A percentile compares a stretch with the other conserved stretches of the same genome.
Conservation (phyloP, 2,329 filamentous ascomycete genomes). For the Aspergillus tubingensis region DNA sequence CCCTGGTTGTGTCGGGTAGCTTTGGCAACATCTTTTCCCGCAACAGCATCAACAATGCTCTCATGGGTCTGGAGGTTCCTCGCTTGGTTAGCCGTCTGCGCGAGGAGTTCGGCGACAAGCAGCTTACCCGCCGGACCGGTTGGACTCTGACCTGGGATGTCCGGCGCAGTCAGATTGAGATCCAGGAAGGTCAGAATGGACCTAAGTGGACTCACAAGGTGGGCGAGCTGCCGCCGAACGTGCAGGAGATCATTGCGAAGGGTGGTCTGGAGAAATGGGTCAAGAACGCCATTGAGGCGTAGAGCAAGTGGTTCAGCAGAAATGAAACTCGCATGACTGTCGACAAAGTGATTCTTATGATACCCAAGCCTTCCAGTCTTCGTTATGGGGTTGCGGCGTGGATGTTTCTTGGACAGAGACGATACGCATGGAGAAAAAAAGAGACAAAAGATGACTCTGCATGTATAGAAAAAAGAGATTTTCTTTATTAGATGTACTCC, state of each 20-base stretch:
- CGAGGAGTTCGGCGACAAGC: constrained; percentile 28
- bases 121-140: constrained; percentile 33
- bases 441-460: too few relatives aligned
- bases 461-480: too few relatives aligned
- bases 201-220: constrained; percentile 76
- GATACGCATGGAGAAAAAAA: background rate
- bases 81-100: constrained; percentile 40
- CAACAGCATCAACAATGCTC: constrained; percentile 45
- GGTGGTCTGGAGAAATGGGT: constrained; percentile 85
- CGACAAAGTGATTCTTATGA: background rate
- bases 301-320: background rate
- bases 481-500: too few relatives aligned
- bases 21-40: constrained; percentile 45
- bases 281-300: constrained; percentile 50
- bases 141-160: constrained; percentile 87
- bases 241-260: constrained; percentile 79
- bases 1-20: constrained; percentile 40
- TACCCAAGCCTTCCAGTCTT: background rate
- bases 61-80: constrained; percentile 44
- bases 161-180: constrained; percentile 65
- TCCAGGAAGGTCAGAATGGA: constrained; percentile 70
- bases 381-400: background rate
- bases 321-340: background rate
- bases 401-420: background rate
- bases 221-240: constrained; percentile 78